Percentiles rank a stretch among this genome's conserved stretches.
Conservation (phyloP, 192 early-diverging fungal species). For the Lunasporangiospora selenospora region DNA sequence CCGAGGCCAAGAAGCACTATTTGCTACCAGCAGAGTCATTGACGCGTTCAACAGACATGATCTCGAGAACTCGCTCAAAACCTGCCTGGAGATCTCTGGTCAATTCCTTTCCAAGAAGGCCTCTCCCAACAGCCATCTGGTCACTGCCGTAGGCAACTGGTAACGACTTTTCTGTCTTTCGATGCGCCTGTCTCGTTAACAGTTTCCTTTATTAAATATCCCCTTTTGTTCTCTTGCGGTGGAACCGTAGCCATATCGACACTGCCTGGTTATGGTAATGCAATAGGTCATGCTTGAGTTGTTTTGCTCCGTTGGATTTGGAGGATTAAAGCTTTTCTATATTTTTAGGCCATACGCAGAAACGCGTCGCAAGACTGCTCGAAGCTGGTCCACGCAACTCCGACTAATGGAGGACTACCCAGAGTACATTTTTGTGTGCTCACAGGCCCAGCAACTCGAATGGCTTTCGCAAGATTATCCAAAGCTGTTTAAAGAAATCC, state of each 20-base stretch:
- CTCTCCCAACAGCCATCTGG: constrained; percentile 68
- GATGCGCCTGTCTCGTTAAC: not conserved
- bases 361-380: constrained; percentile 92
- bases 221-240: too few species aligned
- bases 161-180: constrained; percentile 25
- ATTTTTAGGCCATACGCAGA: constrained; percentile 90
- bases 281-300: not conserved
- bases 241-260: constrained; percentile 60
- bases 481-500: constrained; percentile 76
- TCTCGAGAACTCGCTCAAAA: constrained; percentile 19
- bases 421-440: constrained; percentile 90
- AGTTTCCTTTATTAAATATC: too few species aligned
- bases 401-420: constrained; percentile 87
- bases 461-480: constrained; percentile 91
- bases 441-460: constrained; percentile 97
- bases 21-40: constrained; percentile 79
- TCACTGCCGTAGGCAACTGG: constrained; percentile 93
- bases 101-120: constrained; percentile 74
- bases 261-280: constrained; percentile 88
- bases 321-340: not conserved
- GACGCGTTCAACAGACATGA: constrained; percentile 63
- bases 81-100: constrained; percentile 55
- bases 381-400: constrained; percentile 85
- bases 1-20: constrained; percentile 81
- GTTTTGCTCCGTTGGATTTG: not conserved